Evolutionary conservation across 805 yeast species (phyloP).

Genomic region (Pichia thaimueangensis): DNA sequence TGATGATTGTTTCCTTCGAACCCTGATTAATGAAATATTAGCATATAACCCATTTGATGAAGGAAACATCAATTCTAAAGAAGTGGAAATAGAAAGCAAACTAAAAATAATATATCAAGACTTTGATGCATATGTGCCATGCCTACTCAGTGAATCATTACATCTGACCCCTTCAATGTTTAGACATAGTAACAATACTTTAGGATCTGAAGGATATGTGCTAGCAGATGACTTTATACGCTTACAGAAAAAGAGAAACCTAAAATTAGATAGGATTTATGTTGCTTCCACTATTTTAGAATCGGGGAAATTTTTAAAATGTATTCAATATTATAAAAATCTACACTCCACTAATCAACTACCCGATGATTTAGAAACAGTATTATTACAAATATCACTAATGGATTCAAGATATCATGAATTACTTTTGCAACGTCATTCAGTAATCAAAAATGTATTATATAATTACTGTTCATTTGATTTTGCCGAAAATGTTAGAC

Average conservation of each 20-base stretch:
- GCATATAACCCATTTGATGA: neutral
- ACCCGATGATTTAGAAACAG: slow-evolving; percentile 14
- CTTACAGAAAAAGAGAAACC: slow-evolving; percentile 10
- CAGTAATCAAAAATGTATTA: neutral
- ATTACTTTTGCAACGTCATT: slow-evolving; percentile 10
- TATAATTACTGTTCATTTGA: neutral
- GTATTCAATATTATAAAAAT: neutral
- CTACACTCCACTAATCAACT: neutral
- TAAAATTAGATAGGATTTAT: slow-evolving; percentile 13
- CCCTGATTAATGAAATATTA: neutral
- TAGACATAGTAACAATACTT: neutral
- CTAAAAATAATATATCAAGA: neutral
- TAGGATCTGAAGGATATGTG: neutral
- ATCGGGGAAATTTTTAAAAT: slow-evolving; percentile 1
- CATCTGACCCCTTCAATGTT: slow-evolving; percentile 14
- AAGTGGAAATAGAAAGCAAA: neutral
- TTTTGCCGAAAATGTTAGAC: neutral
- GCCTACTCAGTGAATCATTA: slow-evolving; percentile 15
- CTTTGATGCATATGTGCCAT: slow-evolving; percentile 15
- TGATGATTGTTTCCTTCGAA: slow-evolving; percentile 1
- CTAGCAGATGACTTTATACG: neutral
- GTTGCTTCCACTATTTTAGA: slow-evolving; percentile 19
- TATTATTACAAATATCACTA: slow-evolving; percentile 13
- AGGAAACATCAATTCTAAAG: neutral
- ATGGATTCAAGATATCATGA: slow-evolving; percentile 24